Evolutionary conservation across 768 basidiomycete genomes (phyloP), one percentile per base, ranked within the genome.

Genomic region (Mrakia blollopis): DNA sequence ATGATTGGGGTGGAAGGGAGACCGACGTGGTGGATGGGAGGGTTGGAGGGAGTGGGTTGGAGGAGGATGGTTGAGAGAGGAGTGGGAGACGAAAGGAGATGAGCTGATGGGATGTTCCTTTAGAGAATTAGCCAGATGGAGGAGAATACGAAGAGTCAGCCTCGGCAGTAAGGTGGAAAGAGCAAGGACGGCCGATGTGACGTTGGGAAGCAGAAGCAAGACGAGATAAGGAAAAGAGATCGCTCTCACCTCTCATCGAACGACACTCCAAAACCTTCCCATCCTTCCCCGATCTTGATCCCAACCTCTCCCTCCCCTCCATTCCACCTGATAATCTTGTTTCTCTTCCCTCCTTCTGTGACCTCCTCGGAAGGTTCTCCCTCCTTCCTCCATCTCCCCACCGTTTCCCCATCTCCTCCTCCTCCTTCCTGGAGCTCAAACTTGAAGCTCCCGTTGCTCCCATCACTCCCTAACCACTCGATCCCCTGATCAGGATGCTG

Each of bases 1-100:
- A 68, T 35, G 65, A 68, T n/a, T 1, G 65, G 65, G 11, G 39
- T 68, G 21, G 18, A 23, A 8, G 65, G 65, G 25, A 68, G 65
- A 21, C 65, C 65, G 65, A 68, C 65, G 65, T 68, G 65, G 39
- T 68, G 37, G 39, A 68, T 68, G 3, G 65, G 65, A 35, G 65
- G 65, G 39, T 68, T 68, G 23, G 37, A 39, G 4, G 65, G 2
- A 37, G 65, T 39, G 16, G 65, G 65, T 18, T 68, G 65, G 16
- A 68, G 65, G 65, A 68, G 16, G 65, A 68, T 41, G 65, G 39
- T 44, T 18, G 65, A 68, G 37, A 68, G 65, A 1, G 65, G 65
- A 13, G 65, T 39, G 65, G 65, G 44, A 39, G 35, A 23, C 5
- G 35, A 39, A 23, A 68, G 13, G 65, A 68, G 39, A 39, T 68